Evolutionary conservation across 768 basidiomycete genomes (phyloP).

Genomic region (Pulveroboletus ravenelii): DNA sequence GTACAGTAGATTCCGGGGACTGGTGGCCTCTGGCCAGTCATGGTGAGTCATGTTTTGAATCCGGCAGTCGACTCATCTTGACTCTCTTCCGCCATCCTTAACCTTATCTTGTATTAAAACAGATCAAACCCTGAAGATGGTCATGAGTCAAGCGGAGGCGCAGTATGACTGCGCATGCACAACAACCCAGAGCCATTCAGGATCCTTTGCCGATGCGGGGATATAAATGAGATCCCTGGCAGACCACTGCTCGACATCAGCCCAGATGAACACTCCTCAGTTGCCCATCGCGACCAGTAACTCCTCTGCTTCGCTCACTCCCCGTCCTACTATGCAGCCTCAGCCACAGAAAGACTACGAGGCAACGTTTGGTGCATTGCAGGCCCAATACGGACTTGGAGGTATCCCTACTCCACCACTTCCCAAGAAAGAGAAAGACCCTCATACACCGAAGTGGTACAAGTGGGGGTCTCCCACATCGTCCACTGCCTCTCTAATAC

Average conservation of each 20-base stretch:
- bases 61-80: neutral
- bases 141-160: constrained; percentile 3
- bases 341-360: constrained; percentile 20
- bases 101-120: too few species aligned
- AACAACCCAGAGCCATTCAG: neutral
- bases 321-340: neutral
- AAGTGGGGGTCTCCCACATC: constrained; percentile 11
- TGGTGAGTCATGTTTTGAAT: neutral
- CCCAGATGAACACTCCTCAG: neutral
- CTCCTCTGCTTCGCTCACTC: neutral
- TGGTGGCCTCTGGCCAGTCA: too few species aligned
- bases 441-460: constrained; percentile 17
- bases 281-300: neutral
- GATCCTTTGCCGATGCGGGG: neutral
- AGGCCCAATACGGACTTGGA: constrained; percentile 18
- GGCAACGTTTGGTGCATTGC: constrained; percentile 22
- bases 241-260: neutral
- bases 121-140: neutral
- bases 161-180: neutral
- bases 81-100: too few species aligned
- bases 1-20: too few species aligned
- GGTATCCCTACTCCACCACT: neutral
- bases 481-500: constrained; percentile 16
- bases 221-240: constrained; percentile 5
- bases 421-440: neutral